These are phyloP conservation scores for Trichosporon sp. DNA, from an alignment of 1,284 basidiomycete species.

Conservation along the genomic window DNA sequence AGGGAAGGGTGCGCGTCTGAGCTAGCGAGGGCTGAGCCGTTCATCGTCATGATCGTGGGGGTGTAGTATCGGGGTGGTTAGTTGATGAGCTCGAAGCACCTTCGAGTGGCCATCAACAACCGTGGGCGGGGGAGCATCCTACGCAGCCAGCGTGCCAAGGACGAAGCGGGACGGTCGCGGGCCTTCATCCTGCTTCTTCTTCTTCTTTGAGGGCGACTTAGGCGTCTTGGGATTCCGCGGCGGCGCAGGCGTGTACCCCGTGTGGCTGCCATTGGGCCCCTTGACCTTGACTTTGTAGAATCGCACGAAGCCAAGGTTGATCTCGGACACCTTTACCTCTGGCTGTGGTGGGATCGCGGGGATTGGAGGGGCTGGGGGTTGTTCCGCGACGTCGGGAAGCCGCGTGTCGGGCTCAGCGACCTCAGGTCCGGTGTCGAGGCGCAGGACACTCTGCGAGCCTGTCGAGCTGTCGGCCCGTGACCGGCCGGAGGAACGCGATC, in stretches of 20 bases:
- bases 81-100: too few relatives aligned
- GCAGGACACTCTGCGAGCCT: neutral
- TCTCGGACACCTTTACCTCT: neutral
- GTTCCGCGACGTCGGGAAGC: neutral
- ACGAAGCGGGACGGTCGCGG: neutral
- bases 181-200: neutral
- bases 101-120: too few relatives aligned
- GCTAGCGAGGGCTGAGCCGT: too few relatives aligned
- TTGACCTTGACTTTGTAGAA: conserved; percentile 12
- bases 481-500: neutral
- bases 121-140: neutral
- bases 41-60: too few relatives aligned
- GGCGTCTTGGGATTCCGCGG: neutral
- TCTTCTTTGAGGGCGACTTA: neutral
- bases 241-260: conserved; percentile 3
- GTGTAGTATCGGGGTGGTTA: too few relatives aligned
- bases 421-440: neutral
- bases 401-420: neutral
- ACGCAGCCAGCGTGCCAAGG: neutral
- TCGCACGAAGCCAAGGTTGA: conserved; percentile 3
- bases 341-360: neutral
- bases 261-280: conserved; percentile 8
- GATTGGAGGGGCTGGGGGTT: neutral
- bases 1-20: too few relatives aligned
- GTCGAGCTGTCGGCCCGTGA: neutral